These are phyloP conservation scores for Clavariopsis aquatica DNA, from an alignment of 495 filamentous ascomycete genomes.

Conservation along the genomic window DNA sequence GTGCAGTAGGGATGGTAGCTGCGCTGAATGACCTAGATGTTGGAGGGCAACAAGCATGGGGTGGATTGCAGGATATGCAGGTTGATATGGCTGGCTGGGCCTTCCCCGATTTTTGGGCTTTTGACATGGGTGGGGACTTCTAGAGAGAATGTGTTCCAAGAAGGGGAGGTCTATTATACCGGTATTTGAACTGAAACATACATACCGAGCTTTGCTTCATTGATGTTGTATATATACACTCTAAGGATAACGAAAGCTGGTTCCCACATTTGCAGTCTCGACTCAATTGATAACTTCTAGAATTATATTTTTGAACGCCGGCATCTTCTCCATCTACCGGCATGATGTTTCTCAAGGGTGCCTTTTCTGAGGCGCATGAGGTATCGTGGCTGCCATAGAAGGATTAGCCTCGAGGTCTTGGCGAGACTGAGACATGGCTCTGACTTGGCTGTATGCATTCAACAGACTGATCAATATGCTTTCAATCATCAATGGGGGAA, in stretches of 20 bases:
- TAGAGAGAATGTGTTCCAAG: background rate
- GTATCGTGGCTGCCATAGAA: background rate
- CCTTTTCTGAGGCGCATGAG: background rate
- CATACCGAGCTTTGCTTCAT: too few relatives aligned
- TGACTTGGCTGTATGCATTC: background rate
- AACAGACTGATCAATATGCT: background rate
- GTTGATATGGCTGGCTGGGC: slow-evolving; percentile 28
- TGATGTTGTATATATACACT: too few relatives aligned
- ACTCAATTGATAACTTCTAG: too few relatives aligned
- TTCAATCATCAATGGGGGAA: too few relatives aligned
- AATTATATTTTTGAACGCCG: too few relatives aligned
- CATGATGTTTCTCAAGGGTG: background rate
- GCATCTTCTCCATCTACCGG: background rate
- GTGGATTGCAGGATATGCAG: slow-evolving; percentile 26
- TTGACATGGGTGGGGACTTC: slow-evolving; percentile 31
- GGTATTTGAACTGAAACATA: too few relatives aligned
- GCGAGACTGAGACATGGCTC: background rate
- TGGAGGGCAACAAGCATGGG: background rate
- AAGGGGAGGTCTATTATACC: too few relatives aligned
- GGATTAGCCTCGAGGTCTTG: background rate
- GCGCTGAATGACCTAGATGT: background rate
- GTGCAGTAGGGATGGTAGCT: background rate
- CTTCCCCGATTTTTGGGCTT: slow-evolving; percentile 32
- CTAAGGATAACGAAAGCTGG: too few relatives aligned
- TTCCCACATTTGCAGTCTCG: too few relatives aligned